Conservation (phyloP, 2,329 filamentous ascomycete genomes). For the Pseudogymnoascus sp. region DNA sequence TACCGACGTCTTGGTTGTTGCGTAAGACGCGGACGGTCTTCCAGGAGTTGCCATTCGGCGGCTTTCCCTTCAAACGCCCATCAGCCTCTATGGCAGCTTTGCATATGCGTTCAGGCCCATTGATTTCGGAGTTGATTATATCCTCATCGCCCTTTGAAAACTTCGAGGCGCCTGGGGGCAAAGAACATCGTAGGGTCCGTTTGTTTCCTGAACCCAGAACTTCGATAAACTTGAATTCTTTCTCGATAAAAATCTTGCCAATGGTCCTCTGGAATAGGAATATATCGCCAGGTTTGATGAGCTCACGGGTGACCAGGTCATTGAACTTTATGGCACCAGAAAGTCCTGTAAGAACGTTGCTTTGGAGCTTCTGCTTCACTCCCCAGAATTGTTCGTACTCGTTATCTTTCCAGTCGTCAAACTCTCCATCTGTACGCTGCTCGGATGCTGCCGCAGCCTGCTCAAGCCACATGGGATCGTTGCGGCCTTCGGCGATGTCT, state of each 20-base stretch:
- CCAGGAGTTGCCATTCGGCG: constrained; percentile 10
- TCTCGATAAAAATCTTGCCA: neutral
- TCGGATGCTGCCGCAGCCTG: constrained; percentile 45
- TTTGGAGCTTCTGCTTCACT: constrained; percentile 7
- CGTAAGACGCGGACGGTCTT: constrained; percentile 5
- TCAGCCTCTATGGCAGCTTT: neutral
- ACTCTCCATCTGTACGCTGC: constrained; percentile 44
- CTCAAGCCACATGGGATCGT: constrained; percentile 48
- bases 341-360: neutral
- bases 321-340: neutral
- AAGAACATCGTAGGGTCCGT: neutral
- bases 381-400: constrained; percentile 37
- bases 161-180: neutral
- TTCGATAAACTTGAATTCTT: constrained; percentile 8
- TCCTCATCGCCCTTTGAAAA: constrained; percentile 5
- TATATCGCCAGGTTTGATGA: constrained; percentile 7
- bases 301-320: neutral
- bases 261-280: constrained; percentile 6
- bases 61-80: neutral
- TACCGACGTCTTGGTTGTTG: constrained; percentile 8
- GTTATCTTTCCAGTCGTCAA: constrained; percentile 46
- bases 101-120: constrained; percentile 4
- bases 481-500: constrained; percentile 46
- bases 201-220: neutral
- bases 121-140: constrained; percentile 2